Base-by-base conservation (phyloP, 2,329 filamentous ascomycete species). In the Talaromyces sp. region DNA sequence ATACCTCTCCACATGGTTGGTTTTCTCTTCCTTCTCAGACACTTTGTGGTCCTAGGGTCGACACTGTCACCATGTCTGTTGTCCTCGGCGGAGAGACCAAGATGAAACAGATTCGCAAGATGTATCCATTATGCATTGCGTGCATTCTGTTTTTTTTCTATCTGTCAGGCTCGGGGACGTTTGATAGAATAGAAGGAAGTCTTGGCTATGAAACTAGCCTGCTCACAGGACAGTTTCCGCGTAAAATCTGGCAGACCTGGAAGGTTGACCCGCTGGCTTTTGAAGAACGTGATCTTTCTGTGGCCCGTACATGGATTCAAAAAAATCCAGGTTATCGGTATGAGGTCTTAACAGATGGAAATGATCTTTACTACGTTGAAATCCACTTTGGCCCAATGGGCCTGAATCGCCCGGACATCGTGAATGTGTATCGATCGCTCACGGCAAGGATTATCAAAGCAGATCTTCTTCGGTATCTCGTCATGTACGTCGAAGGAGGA, bases 201-300 rank as follows among this genome's bases (percentile, higher is more conserved):
- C 46, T 50, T 17, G 21, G 56, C 21, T 55, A 60, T 32, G 19
- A 51, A 32, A 48, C 68, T 72, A 53, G 29, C 57, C 31, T 60
- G 65, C 62, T 50, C 62, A 63, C 61, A n/a, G 64, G 61, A 56
- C 69, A 58, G 66, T 90, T 86, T 66, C 88, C 81, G 6, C 80
- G 80, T 59, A 91, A 90, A 73, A 88, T 91, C 65, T 91, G 88
- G 88, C 88, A 91, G 72, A 88, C 85, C 0, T 91, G 88, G 88
- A 91, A 90, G 71, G 82, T 87, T 29, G 82, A 87, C 63, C 85
- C 88, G 2, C 76, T 89, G 35, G 78, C 79, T 2, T 89, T 90
- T 67, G 87, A 88, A 63, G 80, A 85, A 66, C 80, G 84, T 57
- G 86, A 90, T 66, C 76, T 83, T 32, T 74, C 79, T 26, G 79